phyloP scores from a whole-genome alignment of 345 rosid genomes.

The Lumnitzera littorea region DNA sequence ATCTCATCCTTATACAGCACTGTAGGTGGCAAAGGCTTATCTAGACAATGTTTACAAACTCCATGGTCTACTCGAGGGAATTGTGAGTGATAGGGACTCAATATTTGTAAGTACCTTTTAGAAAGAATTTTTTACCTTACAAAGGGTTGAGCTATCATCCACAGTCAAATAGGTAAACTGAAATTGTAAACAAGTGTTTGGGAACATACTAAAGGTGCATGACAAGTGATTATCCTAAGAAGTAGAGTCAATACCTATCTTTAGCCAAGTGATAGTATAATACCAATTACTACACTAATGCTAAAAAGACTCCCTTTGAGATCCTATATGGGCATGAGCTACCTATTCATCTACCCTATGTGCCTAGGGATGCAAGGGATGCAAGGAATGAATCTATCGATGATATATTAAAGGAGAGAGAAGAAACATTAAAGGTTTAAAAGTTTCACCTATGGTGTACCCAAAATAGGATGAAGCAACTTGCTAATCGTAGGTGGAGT shows the following conservation, averaged over 20 bases:
- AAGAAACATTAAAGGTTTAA: neutral
- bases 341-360: neutral
- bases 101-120: neutral
- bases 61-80: neutral
- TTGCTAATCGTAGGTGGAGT: neutral
- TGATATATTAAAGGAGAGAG: neutral
- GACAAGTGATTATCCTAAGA: neutral
- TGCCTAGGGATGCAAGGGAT: neutral
- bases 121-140: too few relatives aligned
- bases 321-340: neutral
- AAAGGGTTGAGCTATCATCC: too few relatives aligned
- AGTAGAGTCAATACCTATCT: neutral
- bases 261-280: neutral
- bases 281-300: neutral
- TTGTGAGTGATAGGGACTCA: neutral
- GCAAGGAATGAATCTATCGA: neutral
- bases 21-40: neutral
- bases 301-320: neutral
- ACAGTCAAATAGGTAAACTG: too few relatives aligned
- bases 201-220: too few relatives aligned
- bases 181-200: too few relatives aligned
- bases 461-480: neutral
- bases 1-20: neutral
- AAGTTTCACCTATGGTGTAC: neutral
- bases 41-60: neutral